Evolutionary conservation across 768 basidiomycete genomes (phyloP).

Genomic region (Hemileccinum impolitum): DNA sequence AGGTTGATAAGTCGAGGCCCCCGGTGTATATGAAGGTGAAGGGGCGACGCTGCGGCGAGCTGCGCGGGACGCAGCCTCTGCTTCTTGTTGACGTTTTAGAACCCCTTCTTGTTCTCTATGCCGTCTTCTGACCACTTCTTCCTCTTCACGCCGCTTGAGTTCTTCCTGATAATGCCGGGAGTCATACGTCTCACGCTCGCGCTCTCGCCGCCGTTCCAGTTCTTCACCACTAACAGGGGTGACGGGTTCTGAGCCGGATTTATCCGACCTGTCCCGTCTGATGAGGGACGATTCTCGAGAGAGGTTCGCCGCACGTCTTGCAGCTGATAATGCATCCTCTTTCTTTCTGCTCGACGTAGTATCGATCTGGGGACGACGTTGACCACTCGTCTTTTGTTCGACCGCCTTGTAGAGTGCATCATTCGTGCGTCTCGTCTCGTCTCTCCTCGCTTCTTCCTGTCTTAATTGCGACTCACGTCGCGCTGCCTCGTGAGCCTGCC

Average conservation of each 20-base stretch:
- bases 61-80: constrained; percentile 47
- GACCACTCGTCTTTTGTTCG: constrained; percentile 17
- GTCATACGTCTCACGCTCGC: constrained; percentile 23
- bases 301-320: constrained; percentile 23
- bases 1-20: constrained; percentile 36
- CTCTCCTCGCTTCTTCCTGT: constrained; percentile 36
- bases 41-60: constrained; percentile 36
- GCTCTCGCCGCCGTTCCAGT: constrained; percentile 25
- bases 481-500: constrained; percentile 30
- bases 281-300: constrained; percentile 25
- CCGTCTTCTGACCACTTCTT: constrained; percentile 42
- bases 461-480: constrained; percentile 30
- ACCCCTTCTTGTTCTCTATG: constrained; percentile 57
- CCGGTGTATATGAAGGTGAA: constrained; percentile 26
- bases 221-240: constrained; percentile 28
- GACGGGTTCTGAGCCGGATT: constrained; percentile 23
- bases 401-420: constrained; percentile 34
- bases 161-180: constrained; percentile 42
- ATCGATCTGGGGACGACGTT: constrained; percentile 28
- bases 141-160: constrained; percentile 44
- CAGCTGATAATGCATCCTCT: constrained; percentile 27
- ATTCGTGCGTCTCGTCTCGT: constrained; percentile 30
- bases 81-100: constrained; percentile 55
- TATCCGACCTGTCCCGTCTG: constrained; percentile 21
- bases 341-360: constrained; percentile 27